Evolutionary conservation across 1,284 basidiomycete species (phyloP).

Genomic region (Puccinia hordei): DNA sequence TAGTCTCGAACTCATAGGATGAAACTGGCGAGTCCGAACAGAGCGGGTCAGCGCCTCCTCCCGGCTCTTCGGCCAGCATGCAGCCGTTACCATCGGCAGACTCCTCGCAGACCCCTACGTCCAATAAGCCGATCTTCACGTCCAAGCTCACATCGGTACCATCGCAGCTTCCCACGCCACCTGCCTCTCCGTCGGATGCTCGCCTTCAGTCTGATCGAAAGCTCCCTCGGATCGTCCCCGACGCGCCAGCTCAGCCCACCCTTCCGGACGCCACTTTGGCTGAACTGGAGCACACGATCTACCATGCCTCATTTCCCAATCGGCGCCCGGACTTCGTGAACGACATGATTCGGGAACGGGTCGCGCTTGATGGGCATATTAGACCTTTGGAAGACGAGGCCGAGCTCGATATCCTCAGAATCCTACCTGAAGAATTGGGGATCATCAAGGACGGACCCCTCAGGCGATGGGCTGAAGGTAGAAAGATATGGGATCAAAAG

Average conservation of each 20-base stretch:
- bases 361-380: slow-evolving; percentile 74
- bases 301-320: slow-evolving; percentile 53
- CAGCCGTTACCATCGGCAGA: neutral
- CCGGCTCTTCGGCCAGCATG: neutral
- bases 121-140: slow-evolving; percentile 51
- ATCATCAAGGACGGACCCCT: slow-evolving; percentile 62
- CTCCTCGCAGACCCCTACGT: neutral
- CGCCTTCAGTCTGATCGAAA: neutral
- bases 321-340: slow-evolving; percentile 57
- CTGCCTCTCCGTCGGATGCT: neutral
- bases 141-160: neutral
- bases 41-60: neutral
- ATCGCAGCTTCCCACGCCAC: slow-evolving; percentile 8
- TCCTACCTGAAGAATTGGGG: slow-evolving; percentile 67
- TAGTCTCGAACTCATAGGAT: neutral
- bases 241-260: neutral
- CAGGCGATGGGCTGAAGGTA: slow-evolving; percentile 54
- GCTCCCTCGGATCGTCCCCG: neutral
- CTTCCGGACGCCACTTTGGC: slow-evolving; percentile 18
- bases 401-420: slow-evolving; percentile 69
- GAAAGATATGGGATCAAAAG: slow-evolving; percentile 54
- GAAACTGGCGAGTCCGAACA: neutral
- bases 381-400: slow-evolving; percentile 74
- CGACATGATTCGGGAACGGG: slow-evolving; percentile 81
- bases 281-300: slow-evolving; percentile 55